Evolutionary conservation across 2,329 filamentous ascomycete genomes (phyloP).

Genomic region (Colletotrichum somersetense): DNA sequence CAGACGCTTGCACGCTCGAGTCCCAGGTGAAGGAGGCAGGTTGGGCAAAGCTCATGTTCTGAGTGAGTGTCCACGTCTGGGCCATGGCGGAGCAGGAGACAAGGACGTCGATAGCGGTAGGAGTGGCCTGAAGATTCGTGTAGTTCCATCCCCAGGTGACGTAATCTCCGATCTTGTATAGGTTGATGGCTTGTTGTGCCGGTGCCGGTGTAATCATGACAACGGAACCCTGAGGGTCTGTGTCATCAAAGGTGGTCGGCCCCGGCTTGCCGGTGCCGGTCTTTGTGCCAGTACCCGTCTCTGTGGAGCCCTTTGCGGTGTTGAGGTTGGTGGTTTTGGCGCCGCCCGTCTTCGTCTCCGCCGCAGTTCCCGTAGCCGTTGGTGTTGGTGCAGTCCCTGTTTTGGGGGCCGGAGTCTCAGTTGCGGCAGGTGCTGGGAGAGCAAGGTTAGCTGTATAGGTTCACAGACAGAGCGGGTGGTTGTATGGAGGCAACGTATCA

Average conservation of each 20-base stretch:
- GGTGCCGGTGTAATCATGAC: constrained; percentile 56
- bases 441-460: constrained; percentile 18
- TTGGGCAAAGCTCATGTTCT: constrained; percentile 71
- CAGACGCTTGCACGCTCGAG: constrained; percentile 62
- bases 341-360: constrained; percentile 45
- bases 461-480: neutral
- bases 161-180: constrained; percentile 72
- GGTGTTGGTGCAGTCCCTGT: constrained; percentile 42
- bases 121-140: constrained; percentile 69
- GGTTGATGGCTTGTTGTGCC: constrained; percentile 57
- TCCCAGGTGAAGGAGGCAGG: constrained; percentile 68
- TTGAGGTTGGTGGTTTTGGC: constrained; percentile 56
- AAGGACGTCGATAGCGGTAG: constrained; percentile 71
- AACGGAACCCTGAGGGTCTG: constrained; percentile 64
- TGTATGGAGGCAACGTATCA: constrained; percentile 28
- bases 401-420: constrained; percentile 22
- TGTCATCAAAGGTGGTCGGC: constrained; percentile 59
- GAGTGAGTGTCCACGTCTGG: constrained; percentile 71
- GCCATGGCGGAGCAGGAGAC: constrained; percentile 66
- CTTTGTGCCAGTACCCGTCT: constrained; percentile 45
- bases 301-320: constrained; percentile 49
- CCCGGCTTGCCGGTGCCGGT: constrained; percentile 46
- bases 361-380: constrained; percentile 37
- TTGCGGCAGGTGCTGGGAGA: constrained; percentile 26
- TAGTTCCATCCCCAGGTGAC: constrained; percentile 76